Base-by-base conservation (phyloP, 2,329 filamentous ascomycete species). In the Fusarium lyarnte region DNA sequence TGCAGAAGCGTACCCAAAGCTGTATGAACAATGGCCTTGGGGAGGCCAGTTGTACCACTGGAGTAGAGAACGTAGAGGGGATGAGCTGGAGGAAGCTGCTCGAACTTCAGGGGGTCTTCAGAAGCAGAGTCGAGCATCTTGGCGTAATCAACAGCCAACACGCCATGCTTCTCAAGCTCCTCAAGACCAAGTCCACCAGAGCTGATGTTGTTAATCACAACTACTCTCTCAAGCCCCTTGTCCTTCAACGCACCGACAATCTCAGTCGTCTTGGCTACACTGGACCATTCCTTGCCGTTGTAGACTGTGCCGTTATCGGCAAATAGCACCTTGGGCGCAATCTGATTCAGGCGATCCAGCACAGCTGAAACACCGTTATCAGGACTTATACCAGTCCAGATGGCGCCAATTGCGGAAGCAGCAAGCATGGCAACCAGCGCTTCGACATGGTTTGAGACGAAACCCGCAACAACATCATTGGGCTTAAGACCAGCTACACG, bases 41-140 rank as follows among this genome's bases (percentile, higher is more conserved):
- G 95, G 23, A 91, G 84, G 19, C 89, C 89, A 1, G 96, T 98
- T 0, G 96, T 99, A 27, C 96, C 96, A 49, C 92, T 95, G 3
- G 93, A 97, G 82, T 97, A 99, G 38, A 98, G 87, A 49, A 99
- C 94, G 79, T 98, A 98, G 7, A 98, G 90, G 0, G 95, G 95
- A 74, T 97, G 94, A 25, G 95, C 93, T 3, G 96, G 91, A 2
- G 90, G 88, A 13, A 98, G 88, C 79, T 94, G 93, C 75, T 90
- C 89, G 79, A 98, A 98, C 27, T 79, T 81, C 47, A 91, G 86
- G 61, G 82, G 81, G 23, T 82, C 81, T 38, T 86, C 79, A 0
- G 84, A 79, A 2, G 85, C 80, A 33, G 73, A 67, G n/a, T 76
- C 77, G 49, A 89, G 76, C 68, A 89, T 87, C 39, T 71, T 76